A percentile compares a stretch with the other conserved stretches of the same genome.
Conservation (phyloP, 2,329 filamentous ascomycete species). For the Esteya vermicola region DNA sequence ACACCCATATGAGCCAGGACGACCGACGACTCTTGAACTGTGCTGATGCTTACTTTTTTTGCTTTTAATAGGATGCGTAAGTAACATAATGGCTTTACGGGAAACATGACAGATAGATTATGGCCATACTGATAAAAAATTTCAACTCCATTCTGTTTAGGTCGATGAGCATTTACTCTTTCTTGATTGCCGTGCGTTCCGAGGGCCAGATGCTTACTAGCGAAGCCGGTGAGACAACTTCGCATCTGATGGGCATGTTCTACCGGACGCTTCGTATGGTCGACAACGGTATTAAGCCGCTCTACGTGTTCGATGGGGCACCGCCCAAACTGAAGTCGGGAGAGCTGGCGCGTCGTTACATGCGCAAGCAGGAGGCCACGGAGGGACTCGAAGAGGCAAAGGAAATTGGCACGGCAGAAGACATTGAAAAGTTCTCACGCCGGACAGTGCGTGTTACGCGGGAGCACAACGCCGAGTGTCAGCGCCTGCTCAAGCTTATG, state of each 20-base stretch:
- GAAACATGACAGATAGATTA: too few species aligned
- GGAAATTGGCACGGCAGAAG: conserved; percentile 89
- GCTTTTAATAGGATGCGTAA: conserved; percentile 8
- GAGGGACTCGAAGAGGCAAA: conserved; percentile 90
- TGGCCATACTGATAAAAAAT: too few species aligned
- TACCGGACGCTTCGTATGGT: conserved; percentile 97
- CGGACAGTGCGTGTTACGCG: conserved; percentile 88
- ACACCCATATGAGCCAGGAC: too few species aligned
- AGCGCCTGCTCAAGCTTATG: conserved; percentile 83
- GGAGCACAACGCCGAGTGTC: conserved; percentile 93
- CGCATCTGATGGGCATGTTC: conserved; percentile 98
- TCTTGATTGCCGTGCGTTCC: conserved; percentile 92
- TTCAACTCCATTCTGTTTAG: conserved; percentile 31
- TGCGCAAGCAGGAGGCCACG: conserved; percentile 83
- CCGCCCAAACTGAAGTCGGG: conserved; percentile 96
- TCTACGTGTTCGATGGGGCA: conserved; percentile 95
- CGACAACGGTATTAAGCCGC: conserved; percentile 95
- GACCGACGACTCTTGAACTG: too few species aligned
- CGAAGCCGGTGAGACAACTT: conserved; percentile 91
- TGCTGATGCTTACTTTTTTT: background rate
- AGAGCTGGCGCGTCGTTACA: conserved; percentile 89
- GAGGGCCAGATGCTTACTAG: conserved; percentile 93
- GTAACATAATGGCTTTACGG: too few species aligned
- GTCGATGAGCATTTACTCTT: conserved; percentile 99
- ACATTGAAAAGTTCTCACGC: conserved; percentile 95